Base-by-base conservation (phyloP, 2,329 filamentous ascomycete genomes). In the Phyllosticta paracitricarpa region DNA sequence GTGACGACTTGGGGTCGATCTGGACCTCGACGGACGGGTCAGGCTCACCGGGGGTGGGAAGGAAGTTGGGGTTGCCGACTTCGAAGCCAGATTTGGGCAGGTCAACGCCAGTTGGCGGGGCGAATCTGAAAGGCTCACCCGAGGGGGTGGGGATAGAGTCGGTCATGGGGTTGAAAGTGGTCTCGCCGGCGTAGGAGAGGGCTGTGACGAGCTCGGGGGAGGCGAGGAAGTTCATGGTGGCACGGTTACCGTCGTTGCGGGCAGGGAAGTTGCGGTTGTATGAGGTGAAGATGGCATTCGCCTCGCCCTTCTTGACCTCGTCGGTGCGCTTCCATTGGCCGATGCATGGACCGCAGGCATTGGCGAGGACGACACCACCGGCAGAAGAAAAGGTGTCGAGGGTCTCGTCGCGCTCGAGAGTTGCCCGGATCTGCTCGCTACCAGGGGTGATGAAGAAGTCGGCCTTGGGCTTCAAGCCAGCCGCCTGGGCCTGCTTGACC, bases 241-340 rank as follows among this genome's bases (percentile, higher is more conserved):
- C 87, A 24, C 89, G 87, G 79, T 99, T 99, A 64, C 94, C 94
- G 71, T 99, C 94, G 74, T 99, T 99, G 66, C 94, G 89, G 64
- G 91, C 93, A 57, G 89, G 89, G 81, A 99, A 99, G 78, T 99
- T 99, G 64, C 94, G 89, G 82, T 99, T 99, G 80, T 97, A 99
- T 0, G 92, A 97, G 9, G 91, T 93, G 70, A 99, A 84, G 69
- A 99, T 97, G 64, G 94, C 94, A 72, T 99, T 99, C 59, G 84
- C 80, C 62, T 92, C 89, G 64, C 91, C 92, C 78, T 96, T 96
- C 67, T 78, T 75, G 19, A 95, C 84, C 24, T 86, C 89, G 71
- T 97, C 94, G 19, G 89, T 93, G 62, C 94, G 87, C 72, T 89
- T 89, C 94, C 94, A 99, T 77, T 96, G 91, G 1, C 93, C 92